These are phyloP conservation scores for Ramichloridium luteum DNA, from an alignment of 2,329 filamentous ascomycete genomes.

Conservation along the genomic window DNA sequence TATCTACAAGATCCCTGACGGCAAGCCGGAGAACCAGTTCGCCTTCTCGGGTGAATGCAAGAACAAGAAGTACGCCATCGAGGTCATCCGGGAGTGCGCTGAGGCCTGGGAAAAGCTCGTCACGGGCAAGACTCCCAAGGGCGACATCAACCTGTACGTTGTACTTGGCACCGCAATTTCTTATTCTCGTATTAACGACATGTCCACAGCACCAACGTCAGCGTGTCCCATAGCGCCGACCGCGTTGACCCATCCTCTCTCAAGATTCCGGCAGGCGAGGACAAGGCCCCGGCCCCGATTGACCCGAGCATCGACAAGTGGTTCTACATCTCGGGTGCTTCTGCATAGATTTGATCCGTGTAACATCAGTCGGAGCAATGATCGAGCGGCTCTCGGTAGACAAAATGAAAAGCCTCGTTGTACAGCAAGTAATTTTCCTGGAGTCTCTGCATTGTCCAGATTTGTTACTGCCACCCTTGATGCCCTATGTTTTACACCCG, in stretches of 20 bases:
- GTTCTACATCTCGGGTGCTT: constrained; percentile 99
- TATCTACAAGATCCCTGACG: constrained; percentile 99
- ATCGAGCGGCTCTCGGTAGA: too few relatives aligned
- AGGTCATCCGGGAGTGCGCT: constrained; percentile 87
- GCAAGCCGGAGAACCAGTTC: constrained; percentile 99
- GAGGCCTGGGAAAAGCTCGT: constrained; percentile 97
- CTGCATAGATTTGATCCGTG: constrained; percentile 32
- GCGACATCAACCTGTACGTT: constrained; percentile 70
- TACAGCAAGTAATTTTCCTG: too few relatives aligned
- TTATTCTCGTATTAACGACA: constrained; percentile 5
- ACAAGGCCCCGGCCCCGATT: constrained; percentile 74
- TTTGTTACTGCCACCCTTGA: too few relatives aligned
- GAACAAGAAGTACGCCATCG: constrained; percentile 98
- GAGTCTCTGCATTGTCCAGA: too few relatives aligned
- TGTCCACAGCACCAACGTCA: constrained; percentile 60
- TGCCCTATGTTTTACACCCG: too few relatives aligned
- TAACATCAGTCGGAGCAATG: too few relatives aligned
- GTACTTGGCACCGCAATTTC: neutral
- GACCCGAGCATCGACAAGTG: constrained; percentile 98
- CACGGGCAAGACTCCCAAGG: constrained; percentile 70
- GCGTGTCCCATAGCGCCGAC: constrained; percentile 60
- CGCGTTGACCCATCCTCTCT: constrained; percentile 59
- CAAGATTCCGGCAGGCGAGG: constrained; percentile 66
- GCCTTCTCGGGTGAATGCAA: constrained; percentile 99
- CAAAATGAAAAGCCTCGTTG: too few relatives aligned